Evolutionary conservation across 257 asterid species (phyloP), one percentile per base, ranked within the genome.

Genomic region (Lantana camara): DNA sequence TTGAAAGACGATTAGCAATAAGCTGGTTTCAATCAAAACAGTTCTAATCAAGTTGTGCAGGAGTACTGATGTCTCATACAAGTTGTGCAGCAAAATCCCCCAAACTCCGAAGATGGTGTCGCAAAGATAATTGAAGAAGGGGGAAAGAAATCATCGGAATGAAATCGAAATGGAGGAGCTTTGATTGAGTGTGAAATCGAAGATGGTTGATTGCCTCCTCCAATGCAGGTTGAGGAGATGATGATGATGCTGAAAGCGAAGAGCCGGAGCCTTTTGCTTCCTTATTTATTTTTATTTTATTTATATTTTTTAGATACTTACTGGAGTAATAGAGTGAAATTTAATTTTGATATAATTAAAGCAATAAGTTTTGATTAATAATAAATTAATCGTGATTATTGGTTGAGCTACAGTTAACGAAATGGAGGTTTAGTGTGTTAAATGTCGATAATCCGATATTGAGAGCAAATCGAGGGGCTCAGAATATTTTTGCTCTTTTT

Each of bases 221-320:
- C 71, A 72, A 63, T 75, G 77, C 76, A 60, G 71, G 69, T 61
- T 40, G 77, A 63, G 59, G 75, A 67, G 75, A 58, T 49, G 72
- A 60, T n/a, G n/a, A n/a, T 37, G 75, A 27, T 37, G 64, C 16
- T 42, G 69, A 59, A 64, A 52, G 73, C 70, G 64, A 59, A 57
- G 57, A 65, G 35, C 66, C 71, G 61, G 40, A 38, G 30, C 45
- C 37, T 32, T 27, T 55, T 46, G 29, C 34, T 59, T 48, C 24
- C n/a, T n/a, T n/a, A n/a, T n/a, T n/a, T n/a, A n/a, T n/a, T n/a
- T 38, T 21, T 4, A 15, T 30, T 41, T 41, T 9, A 9, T 51
- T 57, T 52, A 15, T 45, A 19, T 58, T 12, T 2, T 19, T 44
- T 44, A n/a, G n/a, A n/a, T n/a, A n/a, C n/a, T n/a, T n/a, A n/a